Evolutionary conservation across 1,139 yeast species (phyloP).

Genomic region (Suhomyces bribrorum): DNA sequence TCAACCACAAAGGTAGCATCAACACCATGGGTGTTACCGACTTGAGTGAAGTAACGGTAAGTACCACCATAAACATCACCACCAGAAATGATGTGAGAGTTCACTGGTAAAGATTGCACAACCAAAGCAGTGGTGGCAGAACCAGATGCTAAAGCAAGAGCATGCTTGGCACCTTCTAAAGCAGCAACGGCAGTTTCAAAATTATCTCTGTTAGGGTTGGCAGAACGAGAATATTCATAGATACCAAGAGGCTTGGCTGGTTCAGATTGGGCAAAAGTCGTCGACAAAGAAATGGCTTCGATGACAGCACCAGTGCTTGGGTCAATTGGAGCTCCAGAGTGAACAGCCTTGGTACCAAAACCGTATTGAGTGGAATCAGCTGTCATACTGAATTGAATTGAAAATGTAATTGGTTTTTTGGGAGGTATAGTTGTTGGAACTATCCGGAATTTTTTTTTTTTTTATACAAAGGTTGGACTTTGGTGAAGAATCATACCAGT

Average conservation of each 20-base stretch:
- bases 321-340: constrained; percentile 78
- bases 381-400: constrained; percentile 10
- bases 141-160: constrained; percentile 82
- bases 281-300: constrained; percentile 79
- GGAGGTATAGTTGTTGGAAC: constrained; percentile 12
- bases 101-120: constrained; percentile 70
- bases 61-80: constrained; percentile 95
- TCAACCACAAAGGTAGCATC: constrained; percentile 67
- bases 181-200: constrained; percentile 82
- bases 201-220: constrained; percentile 85
- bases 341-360: constrained; percentile 83
- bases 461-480: constrained; percentile 15
- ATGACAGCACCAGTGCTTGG: constrained; percentile 83
- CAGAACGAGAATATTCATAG: constrained; percentile 85
- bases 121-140: constrained; percentile 84
- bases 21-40: constrained; percentile 79
- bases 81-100: constrained; percentile 74
- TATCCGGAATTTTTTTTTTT: constrained; percentile 4
- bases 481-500: constrained; percentile 3
- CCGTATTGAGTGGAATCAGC: constrained; percentile 28
- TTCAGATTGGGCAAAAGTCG: constrained; percentile 80
- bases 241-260: constrained; percentile 79
- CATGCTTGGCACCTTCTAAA: constrained; percentile 74
- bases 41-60: constrained; percentile 86
- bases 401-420: not conserved